Base-by-base conservation (phyloP, 768 basidiomycete genomes). In the Lactarius psammicola region DNA sequence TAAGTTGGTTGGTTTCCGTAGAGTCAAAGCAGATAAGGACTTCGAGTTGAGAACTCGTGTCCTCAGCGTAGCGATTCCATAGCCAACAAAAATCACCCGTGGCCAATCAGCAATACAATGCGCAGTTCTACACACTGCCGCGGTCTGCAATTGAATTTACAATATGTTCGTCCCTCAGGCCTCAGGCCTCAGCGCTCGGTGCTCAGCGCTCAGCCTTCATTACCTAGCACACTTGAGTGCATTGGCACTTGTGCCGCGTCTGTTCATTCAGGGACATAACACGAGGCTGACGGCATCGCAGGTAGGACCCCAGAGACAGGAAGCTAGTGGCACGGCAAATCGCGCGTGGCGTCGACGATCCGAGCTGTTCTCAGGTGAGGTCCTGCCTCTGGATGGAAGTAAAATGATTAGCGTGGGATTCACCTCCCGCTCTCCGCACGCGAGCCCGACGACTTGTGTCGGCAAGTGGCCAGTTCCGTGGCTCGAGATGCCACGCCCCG, bases 271-370 rank as follows among this genome's bases (percentile, higher is more conserved):
- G 31, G 44, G 44, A 54, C 42, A 20, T 53, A 18, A 53, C 55
- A 58, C 23, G 15, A 30, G 26, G 49, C 26, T 34, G 30, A 38
- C 38, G 36, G 10, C 59, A 33, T 44, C 56, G 9, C 9, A 28
- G 54, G 36, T 20, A 23, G 44, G 54, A 54, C 54, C 65, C 55
- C 26, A 33, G 46, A 20, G 55, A 61, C 56, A 33, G 4, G 23
- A 26, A 6, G 56, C 23, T 40, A 6, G 46, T 55, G 34, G 36
- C 33, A 20, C 59, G 64, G 64, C 59, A 66, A 66, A 55, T 66
- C 56, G 65, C 60, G 65, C 55, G 65, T 61, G 55, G 59, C 54
- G 20, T 57, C 55, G 54, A 51, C 49, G 49, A 51, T 51, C 49
- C 26, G 26, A 51, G 11, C 23, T 51, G 49, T 49, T 49, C 49